Conservation (phyloP, 139 green algal genomes). For the Marvania coccoides region DNA sequence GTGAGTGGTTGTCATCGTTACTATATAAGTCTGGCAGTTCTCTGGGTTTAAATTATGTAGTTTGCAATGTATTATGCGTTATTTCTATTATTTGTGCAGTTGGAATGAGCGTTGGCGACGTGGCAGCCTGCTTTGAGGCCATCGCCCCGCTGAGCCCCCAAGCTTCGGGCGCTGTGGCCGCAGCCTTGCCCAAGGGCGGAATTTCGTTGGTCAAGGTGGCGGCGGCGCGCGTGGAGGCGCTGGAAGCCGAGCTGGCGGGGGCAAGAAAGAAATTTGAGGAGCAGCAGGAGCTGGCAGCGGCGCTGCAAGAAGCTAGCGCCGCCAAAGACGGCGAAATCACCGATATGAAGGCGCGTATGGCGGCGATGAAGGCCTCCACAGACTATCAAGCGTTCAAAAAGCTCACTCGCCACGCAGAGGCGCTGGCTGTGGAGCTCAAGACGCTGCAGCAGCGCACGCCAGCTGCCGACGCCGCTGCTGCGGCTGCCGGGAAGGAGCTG, state of each 20-base stretch:
- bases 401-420: conserved; percentile 1
- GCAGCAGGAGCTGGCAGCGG: conserved; percentile 18
- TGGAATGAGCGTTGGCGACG: not conserved
- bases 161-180: too few relatives aligned
- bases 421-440: conserved; percentile 4
- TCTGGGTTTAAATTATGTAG: not conserved
- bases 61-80: not conserved
- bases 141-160: not conserved
- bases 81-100: not conserved
- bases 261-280: conserved; percentile 4
- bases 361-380: not conserved
- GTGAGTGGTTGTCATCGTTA: conserved; percentile 11
- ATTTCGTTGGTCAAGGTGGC: conserved; percentile 23
- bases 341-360: not conserved
- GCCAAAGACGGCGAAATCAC: conserved; percentile 27
- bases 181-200: conserved; percentile 9
- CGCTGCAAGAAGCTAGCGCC: not conserved
- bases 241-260: conserved; percentile 38
- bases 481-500: not conserved
- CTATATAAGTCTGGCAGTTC: not conserved
- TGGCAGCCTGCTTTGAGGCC: not conserved
- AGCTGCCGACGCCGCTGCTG: not conserved
- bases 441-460: conserved; percentile 8
- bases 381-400: not conserved
- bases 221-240: conserved; percentile 23